Percentiles rank a stretch among this genome's conserved stretches.
phyloP scores from a whole-genome alignment of 2,329 filamentous ascomycete species.

The Raffaelea ambrosiae region DNA sequence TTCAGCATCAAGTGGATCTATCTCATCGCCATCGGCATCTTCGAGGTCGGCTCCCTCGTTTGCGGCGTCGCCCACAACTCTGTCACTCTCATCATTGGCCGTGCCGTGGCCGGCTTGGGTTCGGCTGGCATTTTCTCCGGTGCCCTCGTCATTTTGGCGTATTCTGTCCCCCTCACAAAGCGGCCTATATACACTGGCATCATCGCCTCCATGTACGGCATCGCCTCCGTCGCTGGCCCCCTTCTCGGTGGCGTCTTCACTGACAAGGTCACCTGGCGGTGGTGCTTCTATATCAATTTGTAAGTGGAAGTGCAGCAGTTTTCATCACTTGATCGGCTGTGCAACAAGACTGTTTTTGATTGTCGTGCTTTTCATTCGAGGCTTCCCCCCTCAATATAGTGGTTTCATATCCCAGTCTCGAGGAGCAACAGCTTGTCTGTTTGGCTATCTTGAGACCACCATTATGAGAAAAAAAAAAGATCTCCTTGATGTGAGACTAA shows the following conservation, averaged over 20 bases:
- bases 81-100: slow-evolving; percentile 15
- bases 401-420: no score
- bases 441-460: no score
- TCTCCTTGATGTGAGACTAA: no score
- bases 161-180: slow-evolving; percentile 12
- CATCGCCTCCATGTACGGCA: slow-evolving; percentile 31
- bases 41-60: slow-evolving; percentile 27
- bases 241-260: slow-evolving; percentile 18
- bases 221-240: slow-evolving; percentile 22
- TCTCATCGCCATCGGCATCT: slow-evolving; percentile 22
- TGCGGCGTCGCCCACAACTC: slow-evolving; percentile 19
- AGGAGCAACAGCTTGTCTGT: no score
- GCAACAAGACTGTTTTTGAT: no score
- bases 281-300: slow-evolving; percentile 24
- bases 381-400: no score
- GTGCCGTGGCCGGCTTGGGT: slow-evolving; percentile 19
- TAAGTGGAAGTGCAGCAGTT: no score
- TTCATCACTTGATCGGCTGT: no score
- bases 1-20: slow-evolving; percentile 26
- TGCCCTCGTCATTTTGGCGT: slow-evolving; percentile 22
- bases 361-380: no score
- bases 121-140: slow-evolving; percentile 31
- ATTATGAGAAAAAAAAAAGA: no score
- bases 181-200: slow-evolving; percentile 21
- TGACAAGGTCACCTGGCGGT: slow-evolving; percentile 21